phyloP scores from a whole-genome alignment of 2,329 filamentous ascomycete genomes.

The Penicillium occitanis region DNA sequence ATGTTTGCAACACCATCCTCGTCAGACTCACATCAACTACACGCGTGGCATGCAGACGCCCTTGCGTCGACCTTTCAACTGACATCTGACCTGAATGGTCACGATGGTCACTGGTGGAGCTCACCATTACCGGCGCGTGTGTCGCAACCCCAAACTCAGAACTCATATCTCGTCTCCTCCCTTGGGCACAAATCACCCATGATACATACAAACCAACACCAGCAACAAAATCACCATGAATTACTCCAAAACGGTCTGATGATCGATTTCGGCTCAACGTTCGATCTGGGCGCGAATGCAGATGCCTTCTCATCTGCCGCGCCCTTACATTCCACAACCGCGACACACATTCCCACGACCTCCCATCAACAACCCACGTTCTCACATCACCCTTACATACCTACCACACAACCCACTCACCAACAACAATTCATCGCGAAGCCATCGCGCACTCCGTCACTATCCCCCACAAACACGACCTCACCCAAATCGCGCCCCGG shows the following conservation, averaged over 20 bases:
- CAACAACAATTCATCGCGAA: conserved; percentile 21
- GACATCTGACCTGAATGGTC: conserved; percentile 40
- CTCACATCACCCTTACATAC: conserved; percentile 20
- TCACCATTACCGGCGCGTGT: conserved; percentile 36
- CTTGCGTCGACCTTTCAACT: conserved; percentile 40
- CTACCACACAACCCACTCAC: conserved; percentile 28
- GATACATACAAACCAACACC: conserved; percentile 31
- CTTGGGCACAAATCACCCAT: conserved; percentile 31
- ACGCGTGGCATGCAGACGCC: conserved; percentile 44
- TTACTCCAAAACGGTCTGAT: conserved; percentile 43
- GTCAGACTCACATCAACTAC: conserved; percentile 40
- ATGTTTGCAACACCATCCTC: conserved; percentile 42
- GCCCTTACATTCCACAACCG: conserved; percentile 26
- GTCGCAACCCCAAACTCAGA: conserved; percentile 38
- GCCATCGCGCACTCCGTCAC: conserved; percentile 39
- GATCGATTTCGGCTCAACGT: conserved; percentile 40
- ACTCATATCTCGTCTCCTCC: conserved; percentile 39
- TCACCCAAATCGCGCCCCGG: conserved; percentile 32
- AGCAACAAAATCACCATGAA: conserved; percentile 33
- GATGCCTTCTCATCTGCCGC: conserved; percentile 31
- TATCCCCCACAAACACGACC: conserved; percentile 36
- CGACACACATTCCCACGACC: conserved; percentile 20
- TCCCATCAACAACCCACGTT: conserved; percentile 15
- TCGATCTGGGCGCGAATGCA: conserved; percentile 33
- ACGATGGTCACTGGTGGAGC: conserved; percentile 46